Evolutionary conservation across 352 stramenopile species (phyloP), one percentile per base, ranked within the genome.

Genomic region (Phytophthora pistaciae): DNA sequence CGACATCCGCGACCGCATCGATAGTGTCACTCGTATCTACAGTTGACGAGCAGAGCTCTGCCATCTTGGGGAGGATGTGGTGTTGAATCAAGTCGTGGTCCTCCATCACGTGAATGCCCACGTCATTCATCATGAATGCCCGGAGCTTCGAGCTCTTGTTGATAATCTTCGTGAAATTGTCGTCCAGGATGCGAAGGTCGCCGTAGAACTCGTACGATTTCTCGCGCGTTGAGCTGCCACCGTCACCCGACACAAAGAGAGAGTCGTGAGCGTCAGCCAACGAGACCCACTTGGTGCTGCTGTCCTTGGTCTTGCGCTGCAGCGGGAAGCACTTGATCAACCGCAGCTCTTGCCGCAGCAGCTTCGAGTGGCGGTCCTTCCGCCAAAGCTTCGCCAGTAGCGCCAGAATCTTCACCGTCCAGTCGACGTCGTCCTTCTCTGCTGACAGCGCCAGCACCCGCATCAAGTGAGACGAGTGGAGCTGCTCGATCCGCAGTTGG

Each of bases 271-370:
- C 58, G 29, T 86, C 78, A 44, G 77, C 74, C 44, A 91, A 64
- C 29, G 79, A 91, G 21, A 83, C 56, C 77, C 77, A 94, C 44
- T 31, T 75, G 27, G 29, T 69, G 18, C 3, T 64, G 21, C 29
- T 48, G 18, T 57, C 49, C 13, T 46, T 53, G 38, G 14, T 38
- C 18, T 62, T 77, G 52, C 65, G 64, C n/a, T 83, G 70, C 21
- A 94, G 54, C 1, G 82, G 86, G 49, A 95, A 93, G 46, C 86
- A 95, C 72, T 82, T 82, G 64, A 94, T 83, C n/a, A 90, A 66
- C 16, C 85, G 78, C 31, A 95, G 66, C 67, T 95, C 88, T 52
- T 93, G 78, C 3, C 85, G 60, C 18, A 91, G 48, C 29, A 93
- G 68, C 1, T 56, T 49, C 1, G 73, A 69, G 55, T 90, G 79